Percentiles rank a stretch among this genome's conserved stretches.
These are phyloP conservation scores for Suhomyces pyralidae DNA, from an alignment of 805 yeast genomes.

Conservation along the genomic window DNA sequence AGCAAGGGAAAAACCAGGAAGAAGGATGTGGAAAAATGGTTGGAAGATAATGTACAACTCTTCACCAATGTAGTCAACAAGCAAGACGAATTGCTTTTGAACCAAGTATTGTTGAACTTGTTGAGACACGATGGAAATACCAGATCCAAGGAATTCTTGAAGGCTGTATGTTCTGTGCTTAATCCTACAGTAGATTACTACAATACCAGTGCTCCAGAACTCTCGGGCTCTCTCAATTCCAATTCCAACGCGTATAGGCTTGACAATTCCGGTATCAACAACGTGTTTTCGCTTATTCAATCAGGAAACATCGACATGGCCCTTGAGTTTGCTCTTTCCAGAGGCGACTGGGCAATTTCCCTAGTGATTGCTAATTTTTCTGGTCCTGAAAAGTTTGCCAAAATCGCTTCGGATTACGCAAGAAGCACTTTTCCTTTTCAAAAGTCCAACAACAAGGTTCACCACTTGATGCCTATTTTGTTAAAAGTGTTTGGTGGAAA, in stretches of 20 bases:
- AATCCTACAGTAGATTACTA: slow-evolving; percentile 43
- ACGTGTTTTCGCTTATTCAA: slow-evolving; percentile 41
- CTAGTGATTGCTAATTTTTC: slow-evolving; percentile 64
- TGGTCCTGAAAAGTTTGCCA: slow-evolving; percentile 59
- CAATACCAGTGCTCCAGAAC: slow-evolving; percentile 26
- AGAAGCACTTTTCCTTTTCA: slow-evolving; percentile 43
- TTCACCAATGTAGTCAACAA: slow-evolving; percentile 9
- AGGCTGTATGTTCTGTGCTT: slow-evolving; percentile 33
- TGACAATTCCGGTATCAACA: slow-evolving; percentile 35
- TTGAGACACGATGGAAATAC: slow-evolving; percentile 32
- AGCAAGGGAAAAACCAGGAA: slow-evolving; percentile 52
- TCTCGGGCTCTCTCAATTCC: slow-evolving; percentile 19
- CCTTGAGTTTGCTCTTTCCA: slow-evolving; percentile 54
- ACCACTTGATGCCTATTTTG: slow-evolving; percentile 49
- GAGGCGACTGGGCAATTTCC: slow-evolving; percentile 76
- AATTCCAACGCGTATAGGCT: slow-evolving; percentile 41
- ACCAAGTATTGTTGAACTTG: slow-evolving; percentile 24
- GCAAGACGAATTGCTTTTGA: slow-evolving; percentile 28
- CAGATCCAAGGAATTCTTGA: slow-evolving; percentile 24
- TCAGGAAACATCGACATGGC: slow-evolving; percentile 69
- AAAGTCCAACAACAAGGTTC: slow-evolving; percentile 37
- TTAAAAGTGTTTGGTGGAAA: slow-evolving; percentile 67
- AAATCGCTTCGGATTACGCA: slow-evolving; percentile 56
- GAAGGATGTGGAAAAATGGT: slow-evolving; percentile 69
- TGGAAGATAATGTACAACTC: slow-evolving; percentile 23